Conservation (phyloP, 2,329 filamentous ascomycete species). For the Erysiphe pulchra region DNA sequence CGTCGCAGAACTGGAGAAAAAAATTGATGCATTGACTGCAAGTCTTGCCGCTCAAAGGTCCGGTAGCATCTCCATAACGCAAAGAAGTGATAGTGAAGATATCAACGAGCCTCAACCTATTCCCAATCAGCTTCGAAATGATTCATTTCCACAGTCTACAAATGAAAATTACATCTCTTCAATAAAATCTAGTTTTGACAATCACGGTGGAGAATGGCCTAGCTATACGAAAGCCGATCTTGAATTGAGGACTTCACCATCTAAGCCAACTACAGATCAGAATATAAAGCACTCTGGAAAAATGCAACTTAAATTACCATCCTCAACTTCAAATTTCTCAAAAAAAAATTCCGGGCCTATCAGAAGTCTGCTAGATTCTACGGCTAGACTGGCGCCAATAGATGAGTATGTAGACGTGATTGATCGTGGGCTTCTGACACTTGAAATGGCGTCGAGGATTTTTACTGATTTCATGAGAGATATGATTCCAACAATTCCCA, state of each 20-base stretch:
- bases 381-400: slow-evolving; percentile 1
- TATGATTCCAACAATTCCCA: slow-evolving; percentile 35
- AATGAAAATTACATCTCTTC: slow-evolving; percentile 9
- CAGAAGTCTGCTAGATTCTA: slow-evolving; percentile 1
- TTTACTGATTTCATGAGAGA: slow-evolving; percentile 31
- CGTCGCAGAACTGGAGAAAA: slow-evolving; percentile 19
- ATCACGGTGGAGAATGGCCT: slow-evolving; percentile 8
- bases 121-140: slow-evolving; percentile 1
- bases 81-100: slow-evolving; percentile 2
- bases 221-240: slow-evolving; percentile 9
- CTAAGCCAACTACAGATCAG: slow-evolving; percentile 13
- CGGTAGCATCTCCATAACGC: background rate
- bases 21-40: slow-evolving; percentile 17
- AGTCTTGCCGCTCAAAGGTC: slow-evolving; percentile 13
- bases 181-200: slow-evolving; percentile 6
- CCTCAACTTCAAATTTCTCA: background rate
- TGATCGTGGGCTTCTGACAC: slow-evolving; percentile 30
- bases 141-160: slow-evolving; percentile 13
- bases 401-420: slow-evolving; percentile 19
- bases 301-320: slow-evolving; percentile 1
- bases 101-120: background rate
- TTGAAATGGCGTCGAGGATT: slow-evolving; percentile 26
- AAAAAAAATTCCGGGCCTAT: slow-evolving; percentile 1
- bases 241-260: slow-evolving; percentile 8
- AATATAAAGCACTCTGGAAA: slow-evolving; percentile 13